A percentile compares a stretch with the other conserved stretches of the same genome.
Conservation (phyloP, 495 filamentous ascomycete genomes). For the Darksidea phi region DNA sequence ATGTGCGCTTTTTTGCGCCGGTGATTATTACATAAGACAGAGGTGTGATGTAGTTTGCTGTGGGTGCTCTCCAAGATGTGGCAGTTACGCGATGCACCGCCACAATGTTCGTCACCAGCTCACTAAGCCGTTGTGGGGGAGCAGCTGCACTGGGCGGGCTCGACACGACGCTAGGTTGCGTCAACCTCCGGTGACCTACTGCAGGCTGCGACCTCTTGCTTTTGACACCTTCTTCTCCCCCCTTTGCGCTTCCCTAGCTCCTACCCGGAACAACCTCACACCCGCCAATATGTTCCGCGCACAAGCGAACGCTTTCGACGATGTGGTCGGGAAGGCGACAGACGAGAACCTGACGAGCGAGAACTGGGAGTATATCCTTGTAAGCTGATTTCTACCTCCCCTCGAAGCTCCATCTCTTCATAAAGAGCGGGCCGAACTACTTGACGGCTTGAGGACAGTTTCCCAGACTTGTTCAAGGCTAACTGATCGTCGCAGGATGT, state of each 20-base stretch:
- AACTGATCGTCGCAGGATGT: conserved; percentile 63
- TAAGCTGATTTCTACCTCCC: too few species aligned
- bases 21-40: background rate
- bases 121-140: background rate
- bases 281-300: conserved; percentile 66
- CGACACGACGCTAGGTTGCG: background rate
- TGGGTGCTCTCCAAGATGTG: too few species aligned
- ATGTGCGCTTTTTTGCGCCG: background rate
- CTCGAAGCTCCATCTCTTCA: too few species aligned
- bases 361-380: conserved; percentile 97
- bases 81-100: background rate
- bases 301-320: conserved; percentile 77
- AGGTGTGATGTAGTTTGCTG: too few species aligned
- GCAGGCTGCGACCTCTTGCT: background rate
- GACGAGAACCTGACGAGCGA: conserved; percentile 97
- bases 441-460: too few species aligned
- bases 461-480: conserved; percentile 21
- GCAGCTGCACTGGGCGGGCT: background rate
- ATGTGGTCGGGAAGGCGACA: conserved; percentile 91
- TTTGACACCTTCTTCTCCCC: background rate
- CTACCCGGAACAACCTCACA: background rate
- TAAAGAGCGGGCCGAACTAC: too few species aligned
- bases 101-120: background rate
- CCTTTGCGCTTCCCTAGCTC: background rate
- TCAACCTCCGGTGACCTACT: background rate